Evolutionary conservation across 2,329 filamentous ascomycete genomes (phyloP), one percentile per base, ranked within the genome.

Genomic region (Pseudocercospora crystallina): DNA sequence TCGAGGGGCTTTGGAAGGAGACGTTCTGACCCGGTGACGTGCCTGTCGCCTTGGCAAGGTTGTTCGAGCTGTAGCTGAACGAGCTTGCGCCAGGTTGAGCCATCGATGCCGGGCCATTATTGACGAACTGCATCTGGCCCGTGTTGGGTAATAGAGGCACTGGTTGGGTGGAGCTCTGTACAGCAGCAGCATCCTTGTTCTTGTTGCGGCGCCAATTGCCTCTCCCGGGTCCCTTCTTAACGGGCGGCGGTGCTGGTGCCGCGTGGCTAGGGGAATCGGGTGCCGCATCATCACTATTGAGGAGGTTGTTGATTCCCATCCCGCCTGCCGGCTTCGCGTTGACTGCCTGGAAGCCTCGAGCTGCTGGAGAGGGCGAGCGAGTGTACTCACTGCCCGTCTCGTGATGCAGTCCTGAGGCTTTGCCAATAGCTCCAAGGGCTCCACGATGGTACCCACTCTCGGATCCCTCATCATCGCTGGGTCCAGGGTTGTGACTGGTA

Each of bases 151-250:
- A 54, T 13, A 69, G 54, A 11, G 65, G 65, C 57, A 56, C 71
- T 53, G 61, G 68, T 63, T 53, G 69, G 13, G 40, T 39, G 33
- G 51, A 42, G 11, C 46, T 20, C 8, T 41, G 46, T 14, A 36
- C 50, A 29, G 46, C 51, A 32, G 46, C 36, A 11, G 42, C 47
- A n/a, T 53, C 51, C 31, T 49, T 53, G 40, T 40, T 40, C 33
- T 64, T 66, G 50, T 71, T 72, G 15, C 75, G 70, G 9, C 73
- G 71, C 75, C 75, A 77, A 49, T 78, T 78, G 42, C 75, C 74
- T 29, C 76, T 68, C n/a, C 75, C 74, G 8, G 73, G 71, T 1
- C 75, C 73, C 58, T 77, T 77, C 55, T 64, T 68, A 9, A 53
- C 58, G 7, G 61, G 54, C 7, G 59, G 42, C 56, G 35, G 63